These are phyloP conservation scores for Komagataella mondaviorum DNA, from an alignment of 805 yeast species.

Conservation along the genomic window DNA sequence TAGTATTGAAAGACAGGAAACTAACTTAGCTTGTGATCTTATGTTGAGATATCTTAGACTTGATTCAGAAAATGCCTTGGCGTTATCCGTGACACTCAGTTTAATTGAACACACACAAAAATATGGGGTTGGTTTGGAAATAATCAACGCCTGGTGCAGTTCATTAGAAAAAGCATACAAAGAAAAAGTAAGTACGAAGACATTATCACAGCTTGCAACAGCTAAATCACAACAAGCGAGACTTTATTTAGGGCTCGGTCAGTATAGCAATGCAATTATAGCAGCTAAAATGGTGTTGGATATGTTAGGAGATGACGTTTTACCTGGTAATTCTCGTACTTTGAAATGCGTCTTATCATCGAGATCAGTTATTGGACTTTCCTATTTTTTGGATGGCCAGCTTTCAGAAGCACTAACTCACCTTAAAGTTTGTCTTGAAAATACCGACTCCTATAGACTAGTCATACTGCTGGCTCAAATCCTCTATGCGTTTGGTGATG, in stretches of 20 bases:
- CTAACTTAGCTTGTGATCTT: slow-evolving; percentile 55
- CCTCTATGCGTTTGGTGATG: slow-evolving; percentile 59
- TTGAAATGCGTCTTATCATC: slow-evolving; percentile 36
- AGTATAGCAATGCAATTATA: slow-evolving; percentile 47
- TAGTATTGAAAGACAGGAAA: slow-evolving; percentile 46
- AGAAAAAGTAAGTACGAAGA: slow-evolving; percentile 30
- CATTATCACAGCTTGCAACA: slow-evolving; percentile 35
- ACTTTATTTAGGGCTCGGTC: slow-evolving; percentile 43
- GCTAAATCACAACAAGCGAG: slow-evolving; percentile 66
- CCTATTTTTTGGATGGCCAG: slow-evolving; percentile 47
- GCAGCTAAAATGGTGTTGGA: slow-evolving; percentile 43
- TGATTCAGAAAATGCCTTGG: slow-evolving; percentile 43
- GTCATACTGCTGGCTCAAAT: slow-evolving; percentile 68
- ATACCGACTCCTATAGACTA: slow-evolving; percentile 48
- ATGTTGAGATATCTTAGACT: slow-evolving; percentile 50
- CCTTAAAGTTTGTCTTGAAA: slow-evolving; percentile 47
- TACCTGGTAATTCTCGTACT: slow-evolving; percentile 2
- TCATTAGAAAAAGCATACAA: slow-evolving; percentile 43
- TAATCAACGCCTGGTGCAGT: slow-evolving; percentile 31
- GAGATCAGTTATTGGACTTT: slow-evolving; percentile 58
- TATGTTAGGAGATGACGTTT: slow-evolving; percentile 21
- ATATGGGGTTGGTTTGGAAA: slow-evolving; percentile 36
- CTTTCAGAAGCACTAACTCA: slow-evolving; percentile 56
- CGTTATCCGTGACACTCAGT: slow-evolving; percentile 38
- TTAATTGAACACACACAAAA: slow-evolving; percentile 61